Conservation (phyloP, 2,329 filamentous ascomycete genomes). For the Coniochaeta pulveracea region DNA sequence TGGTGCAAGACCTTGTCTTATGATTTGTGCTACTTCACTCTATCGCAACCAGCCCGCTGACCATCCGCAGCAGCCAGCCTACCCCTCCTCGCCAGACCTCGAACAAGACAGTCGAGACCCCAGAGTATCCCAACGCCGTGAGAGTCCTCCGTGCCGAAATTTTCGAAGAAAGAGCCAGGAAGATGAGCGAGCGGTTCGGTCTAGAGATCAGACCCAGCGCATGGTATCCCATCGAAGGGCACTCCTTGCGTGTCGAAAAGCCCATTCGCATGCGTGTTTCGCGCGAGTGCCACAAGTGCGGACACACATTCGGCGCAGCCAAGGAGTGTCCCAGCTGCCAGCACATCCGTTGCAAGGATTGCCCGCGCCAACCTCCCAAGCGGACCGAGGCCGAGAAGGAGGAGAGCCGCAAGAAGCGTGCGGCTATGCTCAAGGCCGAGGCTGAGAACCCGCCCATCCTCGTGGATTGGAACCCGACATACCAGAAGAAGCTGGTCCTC, state of each 20-base stretch:
- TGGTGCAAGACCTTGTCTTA: no score
- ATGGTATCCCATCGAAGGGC: slow-evolving; percentile 40
- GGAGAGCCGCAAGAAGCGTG: slow-evolving; percentile 38
- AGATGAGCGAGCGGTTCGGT: slow-evolving; percentile 42
- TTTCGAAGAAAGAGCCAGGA: slow-evolving; percentile 44
- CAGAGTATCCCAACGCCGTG: slow-evolving; percentile 12
- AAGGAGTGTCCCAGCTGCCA: slow-evolving; percentile 68
- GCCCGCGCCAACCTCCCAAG: slow-evolving; percentile 61
- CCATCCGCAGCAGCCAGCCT: no score
- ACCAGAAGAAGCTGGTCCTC: slow-evolving; percentile 39
- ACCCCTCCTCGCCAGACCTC: no score
- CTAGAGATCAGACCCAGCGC: slow-evolving; percentile 42
- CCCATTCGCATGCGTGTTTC: slow-evolving; percentile 69
- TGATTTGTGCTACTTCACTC: no score
- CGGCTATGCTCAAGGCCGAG: slow-evolving; percentile 39
- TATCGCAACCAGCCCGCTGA: no score
- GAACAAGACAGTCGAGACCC: slow-evolving; percentile 6
- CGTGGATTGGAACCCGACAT: slow-evolving; percentile 34
- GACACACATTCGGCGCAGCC: slow-evolving; percentile 58
- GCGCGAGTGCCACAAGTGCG: slow-evolving; percentile 72
- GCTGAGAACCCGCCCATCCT: slow-evolving; percentile 44
- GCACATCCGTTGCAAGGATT: slow-evolving; percentile 72
- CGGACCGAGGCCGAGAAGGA: slow-evolving; percentile 44
- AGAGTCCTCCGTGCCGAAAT: slow-evolving; percentile 36
- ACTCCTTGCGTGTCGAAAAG: slow-evolving; percentile 57